Evolutionary conservation across 345 rosid genomes (phyloP), one percentile per base, ranked within the genome.

Genomic region (Nasturtium officinale): DNA sequence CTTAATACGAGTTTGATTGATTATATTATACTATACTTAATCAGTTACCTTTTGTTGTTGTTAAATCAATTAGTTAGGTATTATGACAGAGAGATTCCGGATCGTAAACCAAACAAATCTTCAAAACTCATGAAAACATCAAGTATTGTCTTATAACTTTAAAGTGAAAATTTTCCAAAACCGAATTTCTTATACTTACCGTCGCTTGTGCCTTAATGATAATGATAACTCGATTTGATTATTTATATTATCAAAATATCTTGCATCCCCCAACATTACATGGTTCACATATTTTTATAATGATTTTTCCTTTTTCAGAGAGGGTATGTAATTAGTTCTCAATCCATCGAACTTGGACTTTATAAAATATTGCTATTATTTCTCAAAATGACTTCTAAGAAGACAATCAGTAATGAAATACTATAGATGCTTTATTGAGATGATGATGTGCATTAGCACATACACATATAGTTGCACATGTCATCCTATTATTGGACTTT

Each of bases 401-500:
- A 45, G 51, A 43, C 25, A 45, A 32, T 21, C 13, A 16, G 35
- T 73, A 20, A 30, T 58, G 54, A 72, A 43, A 72, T 53, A 62
- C 6, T 30, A n/a, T 23, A 1, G 1, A 54, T 20, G 46, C 47
- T 52, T 30, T 45, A 40, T 37, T 54, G 21, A 21, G 58, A 57
- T 25, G 50, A 1, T 61, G 48, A 56, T 35, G 55, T 21, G 53
- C 47, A 23, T 26, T 42, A 26, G 26, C 18, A 33, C 23, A 59
- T 47, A 26, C 16, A 26, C 26, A 55, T 55, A 32, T 35, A 25
- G 5, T 10, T 59, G 61, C 73, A 74, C 69, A 60, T 61, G 74
- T 67, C 56, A 59, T 42, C 61, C 2, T 21, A 59, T 51, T 9
- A 67, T 67, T 75, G 73, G 78, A 74, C 10, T 75, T 68, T 67